phyloP scores from a whole-genome alignment of 176 grass and related monocot species.

The Cenchrus purpureus region DNA sequence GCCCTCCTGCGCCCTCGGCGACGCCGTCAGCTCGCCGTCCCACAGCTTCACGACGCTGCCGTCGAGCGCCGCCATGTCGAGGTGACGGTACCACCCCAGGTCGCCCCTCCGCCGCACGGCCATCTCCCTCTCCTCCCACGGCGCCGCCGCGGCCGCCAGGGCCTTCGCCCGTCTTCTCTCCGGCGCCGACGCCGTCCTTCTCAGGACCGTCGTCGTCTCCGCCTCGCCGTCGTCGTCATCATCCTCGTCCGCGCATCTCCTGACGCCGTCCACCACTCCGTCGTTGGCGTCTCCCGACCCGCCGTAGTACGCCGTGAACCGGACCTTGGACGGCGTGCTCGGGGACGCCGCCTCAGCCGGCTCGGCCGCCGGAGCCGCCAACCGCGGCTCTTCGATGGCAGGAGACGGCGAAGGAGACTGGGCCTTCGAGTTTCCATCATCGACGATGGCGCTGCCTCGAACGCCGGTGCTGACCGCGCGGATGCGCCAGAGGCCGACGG shows the following conservation, averaged over 20 bases:
- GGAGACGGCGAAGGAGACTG: background rate
- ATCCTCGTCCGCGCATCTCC: background rate
- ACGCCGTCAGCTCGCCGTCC: conserved; percentile 51
- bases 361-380: background rate
- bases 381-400: background rate
- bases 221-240: background rate
- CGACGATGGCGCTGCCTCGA: background rate
- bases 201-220: background rate
- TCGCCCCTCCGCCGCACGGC: conserved; percentile 38
- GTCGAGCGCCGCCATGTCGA: conserved; percentile 61
- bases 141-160: background rate
- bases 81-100: conserved; percentile 64
- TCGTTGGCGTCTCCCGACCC: background rate
- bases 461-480: conserved; percentile 7
- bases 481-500: conserved; percentile 65
- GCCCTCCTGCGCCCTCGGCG: conserved; percentile 3
- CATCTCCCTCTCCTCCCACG: conserved; percentile 51
- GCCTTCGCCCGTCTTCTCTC: background rate
- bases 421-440: background rate
- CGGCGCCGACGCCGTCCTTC: conserved; percentile 18
- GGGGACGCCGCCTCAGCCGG: background rate
- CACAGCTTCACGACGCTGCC: conserved; percentile 69
- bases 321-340: conserved; percentile 48
- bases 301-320: conserved; percentile 71
- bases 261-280: conserved; percentile 25